Conservation (phyloP, 495 filamentous ascomycete genomes). For the Trichocladium uniseriatum region DNA sequence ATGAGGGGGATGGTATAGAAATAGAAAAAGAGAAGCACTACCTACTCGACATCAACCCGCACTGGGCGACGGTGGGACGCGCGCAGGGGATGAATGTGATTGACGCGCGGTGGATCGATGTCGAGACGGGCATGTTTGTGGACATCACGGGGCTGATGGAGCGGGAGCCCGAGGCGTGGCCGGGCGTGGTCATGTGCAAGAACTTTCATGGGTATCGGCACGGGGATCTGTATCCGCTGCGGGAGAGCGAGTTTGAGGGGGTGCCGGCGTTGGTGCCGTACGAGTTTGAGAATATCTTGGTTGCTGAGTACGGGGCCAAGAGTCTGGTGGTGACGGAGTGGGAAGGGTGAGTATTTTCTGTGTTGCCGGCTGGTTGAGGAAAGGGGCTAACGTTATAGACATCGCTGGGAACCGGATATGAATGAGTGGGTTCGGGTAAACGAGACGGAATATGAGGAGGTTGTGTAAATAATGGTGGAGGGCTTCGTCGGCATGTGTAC, state of each 20-base stretch:
- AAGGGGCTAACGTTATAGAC: conserved; percentile 27
- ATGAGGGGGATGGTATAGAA: neutral
- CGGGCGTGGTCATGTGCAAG: conserved; percentile 73
- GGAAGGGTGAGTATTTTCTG: conserved; percentile 43
- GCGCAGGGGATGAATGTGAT: conserved; percentile 71
- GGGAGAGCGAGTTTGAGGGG: conserved; percentile 70
- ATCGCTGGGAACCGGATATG: conserved; percentile 35
- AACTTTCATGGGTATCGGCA: conserved; percentile 65
- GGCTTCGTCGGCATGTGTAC: too few species aligned
- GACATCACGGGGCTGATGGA: conserved; percentile 78
- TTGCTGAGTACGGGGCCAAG: conserved; percentile 62
- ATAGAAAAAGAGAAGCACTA: conserved; percentile 31
- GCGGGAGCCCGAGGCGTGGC: conserved; percentile 46
- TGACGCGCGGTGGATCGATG: conserved; percentile 79
- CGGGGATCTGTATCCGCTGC: conserved; percentile 67
- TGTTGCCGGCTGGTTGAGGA: neutral
- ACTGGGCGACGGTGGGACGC: conserved; percentile 46
- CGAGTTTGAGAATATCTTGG: conserved; percentile 60
- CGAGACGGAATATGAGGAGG: conserved; percentile 7
- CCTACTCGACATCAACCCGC: conserved; percentile 72
- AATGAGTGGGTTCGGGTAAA: conserved; percentile 43
- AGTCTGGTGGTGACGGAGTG: conserved; percentile 57
- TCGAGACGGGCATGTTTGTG: conserved; percentile 67
- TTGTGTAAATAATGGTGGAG: too few species aligned
- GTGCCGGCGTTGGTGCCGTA: conserved; percentile 67